These are phyloP conservation scores for Epichloe baconii DNA, from an alignment of 2,329 filamentous ascomycete genomes.

Conservation along the genomic window DNA sequence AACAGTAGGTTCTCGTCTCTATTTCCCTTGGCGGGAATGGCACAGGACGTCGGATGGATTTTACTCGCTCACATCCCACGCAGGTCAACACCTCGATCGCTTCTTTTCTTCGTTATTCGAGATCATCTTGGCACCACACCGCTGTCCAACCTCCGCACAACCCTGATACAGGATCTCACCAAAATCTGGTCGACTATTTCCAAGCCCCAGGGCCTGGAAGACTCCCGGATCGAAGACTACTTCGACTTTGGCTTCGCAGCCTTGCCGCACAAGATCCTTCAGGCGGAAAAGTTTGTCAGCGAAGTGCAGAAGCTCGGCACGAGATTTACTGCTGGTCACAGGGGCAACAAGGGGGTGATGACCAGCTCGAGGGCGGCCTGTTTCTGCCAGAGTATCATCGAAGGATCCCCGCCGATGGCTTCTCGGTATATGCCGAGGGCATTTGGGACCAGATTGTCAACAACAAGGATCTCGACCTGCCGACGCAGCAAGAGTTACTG, in stretches of 20 bases:
- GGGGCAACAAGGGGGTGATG: conserved; percentile 56
- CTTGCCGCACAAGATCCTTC: conserved; percentile 90
- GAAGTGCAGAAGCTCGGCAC: conserved; percentile 70
- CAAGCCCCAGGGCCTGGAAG: conserved; percentile 80
- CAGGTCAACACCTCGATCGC: conserved; percentile 74
- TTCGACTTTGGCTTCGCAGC: conserved; percentile 97
- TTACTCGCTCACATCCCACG: conserved; percentile 13
- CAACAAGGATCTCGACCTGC: conserved; percentile 95
- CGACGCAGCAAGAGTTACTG: conserved; percentile 90
- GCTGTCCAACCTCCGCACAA: conserved; percentile 77
- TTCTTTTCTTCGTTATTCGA: conserved; percentile 97
- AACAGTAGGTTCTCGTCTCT: conserved; percentile 50
- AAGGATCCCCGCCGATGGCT: conserved; percentile 92
- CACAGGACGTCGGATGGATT: background rate
- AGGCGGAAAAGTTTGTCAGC: conserved; percentile 76
- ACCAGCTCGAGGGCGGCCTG: conserved; percentile 64
- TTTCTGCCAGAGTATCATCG: conserved; percentile 93
- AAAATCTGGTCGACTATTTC: conserved; percentile 89
- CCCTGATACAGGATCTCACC: conserved; percentile 76
- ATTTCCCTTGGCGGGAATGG: background rate
- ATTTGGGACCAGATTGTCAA: conserved; percentile 98
- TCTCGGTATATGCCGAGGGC: conserved; percentile 82
- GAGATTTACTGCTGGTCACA: conserved; percentile 72
- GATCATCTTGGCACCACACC: conserved; percentile 91
- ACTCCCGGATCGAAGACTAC: conserved; percentile 86